phyloP scores from a whole-genome alignment of 768 basidiomycete genomes.

The Sarcodon aspratus region DNA sequence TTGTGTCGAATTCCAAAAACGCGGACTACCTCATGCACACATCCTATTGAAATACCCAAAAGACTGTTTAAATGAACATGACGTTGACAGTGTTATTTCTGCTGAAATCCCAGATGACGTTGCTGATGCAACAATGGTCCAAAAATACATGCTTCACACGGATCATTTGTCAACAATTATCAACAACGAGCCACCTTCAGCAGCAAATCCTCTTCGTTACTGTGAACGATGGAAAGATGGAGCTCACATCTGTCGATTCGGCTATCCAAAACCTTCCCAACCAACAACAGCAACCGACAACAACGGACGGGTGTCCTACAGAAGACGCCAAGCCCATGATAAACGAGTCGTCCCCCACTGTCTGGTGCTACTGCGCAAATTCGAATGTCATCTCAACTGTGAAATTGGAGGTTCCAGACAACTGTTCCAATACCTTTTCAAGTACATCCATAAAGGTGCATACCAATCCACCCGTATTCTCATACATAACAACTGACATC shows the following conservation, averaged over 20 bases:
- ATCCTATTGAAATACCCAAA: slow-evolving; percentile 22
- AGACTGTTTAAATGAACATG: slow-evolving; percentile 11
- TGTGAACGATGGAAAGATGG: slow-evolving; percentile 6
- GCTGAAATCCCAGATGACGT: slow-evolving; percentile 22
- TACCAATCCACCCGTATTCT: not conserved
- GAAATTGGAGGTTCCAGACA: slow-evolving; percentile 18
- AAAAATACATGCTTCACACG: no score
- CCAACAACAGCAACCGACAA: slow-evolving; percentile 14
- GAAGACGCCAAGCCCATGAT: slow-evolving; percentile 13
- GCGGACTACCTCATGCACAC: slow-evolving; percentile 19
- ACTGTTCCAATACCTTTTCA: slow-evolving; percentile 27
- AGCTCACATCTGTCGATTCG: no score
- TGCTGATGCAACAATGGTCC: slow-evolving; percentile 14
- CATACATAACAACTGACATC: not conserved
- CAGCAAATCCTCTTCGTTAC: not conserved
- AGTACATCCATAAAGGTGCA: slow-evolving; percentile 27
- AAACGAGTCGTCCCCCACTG: slow-evolving; percentile 20
- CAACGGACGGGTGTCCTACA: slow-evolving; percentile 19
- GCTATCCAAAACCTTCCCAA: slow-evolving; percentile 10
- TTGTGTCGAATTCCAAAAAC: slow-evolving; percentile 29
- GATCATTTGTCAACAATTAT: slow-evolving; percentile 16
- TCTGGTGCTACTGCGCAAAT: slow-evolving; percentile 12
- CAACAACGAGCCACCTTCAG: not conserved
- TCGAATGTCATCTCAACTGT: slow-evolving; percentile 26
- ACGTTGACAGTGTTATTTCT: slow-evolving; percentile 22